Conservation (phyloP, 768 basidiomycete genomes). For the Cystobasidium ongulense region DNA sequence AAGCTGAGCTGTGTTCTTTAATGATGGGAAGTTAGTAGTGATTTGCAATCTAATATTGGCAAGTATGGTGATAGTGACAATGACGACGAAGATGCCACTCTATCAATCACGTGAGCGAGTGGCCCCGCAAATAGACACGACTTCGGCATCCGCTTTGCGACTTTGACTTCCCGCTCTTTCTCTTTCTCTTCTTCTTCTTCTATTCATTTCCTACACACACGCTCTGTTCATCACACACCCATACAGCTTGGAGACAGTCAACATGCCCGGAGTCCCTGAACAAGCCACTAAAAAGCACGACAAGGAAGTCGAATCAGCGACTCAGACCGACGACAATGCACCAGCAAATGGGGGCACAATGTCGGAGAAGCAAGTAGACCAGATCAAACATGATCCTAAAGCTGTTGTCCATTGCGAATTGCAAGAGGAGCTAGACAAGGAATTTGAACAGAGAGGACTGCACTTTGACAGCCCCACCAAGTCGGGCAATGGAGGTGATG, state of each 20-base stretch:
- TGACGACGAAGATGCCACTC: no score
- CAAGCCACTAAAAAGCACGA: background rate
- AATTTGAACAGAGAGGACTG: background rate
- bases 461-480: background rate
- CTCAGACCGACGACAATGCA: background rate
- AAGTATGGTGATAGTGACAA: no score
- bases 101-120: no score
- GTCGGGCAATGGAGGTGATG: background rate
- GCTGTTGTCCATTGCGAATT: background rate
- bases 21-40: no score
- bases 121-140: no score
- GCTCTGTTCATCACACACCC: background rate
- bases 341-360: background rate
- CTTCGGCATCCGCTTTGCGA: no score
- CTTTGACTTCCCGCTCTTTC: no score
- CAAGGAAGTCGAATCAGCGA: background rate
- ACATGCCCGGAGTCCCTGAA: background rate
- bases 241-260: background rate
- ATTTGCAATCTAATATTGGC: no score
- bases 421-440: background rate
- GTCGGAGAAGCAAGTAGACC: background rate
- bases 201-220: background rate
- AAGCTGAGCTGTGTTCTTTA: no score
- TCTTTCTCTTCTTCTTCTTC: no score
- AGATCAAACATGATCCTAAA: background rate